Percentiles rank a stretch among this genome's conserved stretches.
Conservation (phyloP, 306 rosid genomes). For the Urtica urens region DNA sequence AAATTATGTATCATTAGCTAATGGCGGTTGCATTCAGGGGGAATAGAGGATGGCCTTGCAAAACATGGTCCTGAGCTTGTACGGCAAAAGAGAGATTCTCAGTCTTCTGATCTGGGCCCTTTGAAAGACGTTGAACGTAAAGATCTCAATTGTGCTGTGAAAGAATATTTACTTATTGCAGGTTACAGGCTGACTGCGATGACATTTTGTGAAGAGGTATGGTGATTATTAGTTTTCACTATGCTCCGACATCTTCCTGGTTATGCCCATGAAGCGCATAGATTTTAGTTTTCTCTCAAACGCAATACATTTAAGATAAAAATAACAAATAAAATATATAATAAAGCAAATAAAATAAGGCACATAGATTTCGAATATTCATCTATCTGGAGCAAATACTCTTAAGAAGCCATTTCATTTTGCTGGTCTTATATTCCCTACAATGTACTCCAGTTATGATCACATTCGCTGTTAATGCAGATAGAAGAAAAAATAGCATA, state of each 20-base stretch:
- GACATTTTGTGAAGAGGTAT: conserved; percentile 98
- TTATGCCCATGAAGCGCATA: not conserved
- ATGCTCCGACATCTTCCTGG: not conserved
- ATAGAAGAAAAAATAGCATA: too few relatives aligned
- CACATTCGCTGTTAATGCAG: too few relatives aligned
- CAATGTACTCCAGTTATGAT: too few relatives aligned
- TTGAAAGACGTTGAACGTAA: conserved; percentile 72
- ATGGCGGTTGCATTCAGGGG: conserved; percentile 30
- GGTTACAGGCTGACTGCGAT: conserved; percentile 96
- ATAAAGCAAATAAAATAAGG: too few relatives aligned
- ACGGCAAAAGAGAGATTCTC: conserved; percentile 32
- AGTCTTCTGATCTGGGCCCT: conserved; percentile 63
- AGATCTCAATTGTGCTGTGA: conserved; percentile 90
- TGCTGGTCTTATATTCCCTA: too few relatives aligned
- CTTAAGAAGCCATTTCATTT: too few relatives aligned
- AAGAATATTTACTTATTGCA: conserved; percentile 86
- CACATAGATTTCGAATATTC: too few relatives aligned
- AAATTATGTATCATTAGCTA: too few relatives aligned
- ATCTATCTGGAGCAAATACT: too few relatives aligned
- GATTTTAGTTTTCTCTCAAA: not conserved
- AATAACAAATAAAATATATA: too few relatives aligned
- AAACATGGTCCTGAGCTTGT: conserved; percentile 35
- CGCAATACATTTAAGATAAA: too few relatives aligned
- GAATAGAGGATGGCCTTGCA: conserved; percentile 31
- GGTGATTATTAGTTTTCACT: conserved; percentile 2